Evolutionary conservation across 2,329 filamentous ascomycete genomes (phyloP), one percentile per base, ranked within the genome.

Genomic region (Colletotrichum sansevieriae): DNA sequence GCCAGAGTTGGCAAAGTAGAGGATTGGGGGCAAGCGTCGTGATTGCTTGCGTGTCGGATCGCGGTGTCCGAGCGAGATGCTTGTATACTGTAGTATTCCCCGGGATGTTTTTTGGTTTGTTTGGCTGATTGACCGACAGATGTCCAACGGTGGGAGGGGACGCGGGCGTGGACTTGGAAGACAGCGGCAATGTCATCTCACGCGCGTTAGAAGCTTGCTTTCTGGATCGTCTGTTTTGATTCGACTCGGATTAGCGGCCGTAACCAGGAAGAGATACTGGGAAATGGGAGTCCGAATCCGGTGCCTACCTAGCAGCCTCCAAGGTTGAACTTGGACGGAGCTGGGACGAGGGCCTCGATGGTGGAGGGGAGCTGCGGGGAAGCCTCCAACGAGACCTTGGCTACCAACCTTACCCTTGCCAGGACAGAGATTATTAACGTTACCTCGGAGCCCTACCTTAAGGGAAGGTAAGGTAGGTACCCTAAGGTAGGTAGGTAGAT

Each of bases 81-180:
- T 6, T 25, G 33, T 10, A 59, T 15, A 18, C 18, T 18, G 18
- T 18, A 18, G 18, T 18, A 39, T 13, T 39, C 11, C 4, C 37
- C 10, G 11, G 22, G 29, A 35, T 12, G 15, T 12, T 44, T 54
- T 47, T 41, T 35, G 25, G 20, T 47, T 62, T 10, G 37, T 35
- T 63, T 56, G 59, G 22, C 43, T 67, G 15, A 20, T 47, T 20
- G 43, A 44, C 49, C 54, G 18, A 47, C 41, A 59, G 43, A 33
- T 43, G 18, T 60, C 33, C 55, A 65, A 59, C 39, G 39, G 29
- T 29, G 8, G 33, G 35, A 22, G 60, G 43, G 52, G 72, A 41
- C n/a, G 60, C 13, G 13, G 59, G 35, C 47, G 72, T 76, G 73
- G 74, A 74, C 37, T 65, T 69, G 25, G 73, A 72, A 43, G 56